phyloP scores from a whole-genome alignment of 2,329 filamentous ascomycete species.

The Tolypocladium nubicola region DNA sequence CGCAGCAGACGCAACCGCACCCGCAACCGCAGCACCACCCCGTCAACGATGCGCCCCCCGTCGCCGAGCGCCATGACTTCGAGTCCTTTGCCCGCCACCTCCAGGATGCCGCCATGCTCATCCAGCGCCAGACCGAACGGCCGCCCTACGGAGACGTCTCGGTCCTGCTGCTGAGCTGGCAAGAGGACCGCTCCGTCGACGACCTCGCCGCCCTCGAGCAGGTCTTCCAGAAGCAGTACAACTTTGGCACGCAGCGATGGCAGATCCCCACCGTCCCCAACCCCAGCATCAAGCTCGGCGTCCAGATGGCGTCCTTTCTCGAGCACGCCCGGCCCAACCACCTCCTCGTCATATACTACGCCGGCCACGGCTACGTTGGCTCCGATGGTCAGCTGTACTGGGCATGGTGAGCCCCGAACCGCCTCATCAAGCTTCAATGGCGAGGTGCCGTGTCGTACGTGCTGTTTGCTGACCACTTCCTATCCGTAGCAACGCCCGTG shows the following conservation, averaged over 20 bases:
- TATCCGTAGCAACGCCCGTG: constrained; percentile 39
- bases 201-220: constrained; percentile 46
- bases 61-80: constrained; percentile 48
- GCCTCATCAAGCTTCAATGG: not conserved
- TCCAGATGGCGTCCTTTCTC: constrained; percentile 49
- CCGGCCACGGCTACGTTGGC: constrained; percentile 49
- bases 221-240: constrained; percentile 48
- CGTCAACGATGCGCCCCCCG: constrained; percentile 27
- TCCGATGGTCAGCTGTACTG: constrained; percentile 53
- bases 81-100: constrained; percentile 57
- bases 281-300: constrained; percentile 50
- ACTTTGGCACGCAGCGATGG: constrained; percentile 50
- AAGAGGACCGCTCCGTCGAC: constrained; percentile 45
- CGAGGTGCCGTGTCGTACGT: not conserved
- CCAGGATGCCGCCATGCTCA: constrained; percentile 58
- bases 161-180: constrained; percentile 51
- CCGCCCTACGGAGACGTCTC: constrained; percentile 48
- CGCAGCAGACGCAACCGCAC: constrained; percentile 2
- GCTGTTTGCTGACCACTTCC: constrained; percentile 11
- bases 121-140: constrained; percentile 51
- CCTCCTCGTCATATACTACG: constrained; percentile 55
- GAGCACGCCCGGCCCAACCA: constrained; percentile 47
- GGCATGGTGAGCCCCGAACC: constrained; percentile 45
- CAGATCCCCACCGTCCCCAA: constrained; percentile 49
- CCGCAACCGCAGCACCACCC: constrained; percentile 20